These are phyloP conservation scores for Iris macrosiphon DNA, from an alignment of 106 monocot species.

Conservation along the genomic window DNA sequence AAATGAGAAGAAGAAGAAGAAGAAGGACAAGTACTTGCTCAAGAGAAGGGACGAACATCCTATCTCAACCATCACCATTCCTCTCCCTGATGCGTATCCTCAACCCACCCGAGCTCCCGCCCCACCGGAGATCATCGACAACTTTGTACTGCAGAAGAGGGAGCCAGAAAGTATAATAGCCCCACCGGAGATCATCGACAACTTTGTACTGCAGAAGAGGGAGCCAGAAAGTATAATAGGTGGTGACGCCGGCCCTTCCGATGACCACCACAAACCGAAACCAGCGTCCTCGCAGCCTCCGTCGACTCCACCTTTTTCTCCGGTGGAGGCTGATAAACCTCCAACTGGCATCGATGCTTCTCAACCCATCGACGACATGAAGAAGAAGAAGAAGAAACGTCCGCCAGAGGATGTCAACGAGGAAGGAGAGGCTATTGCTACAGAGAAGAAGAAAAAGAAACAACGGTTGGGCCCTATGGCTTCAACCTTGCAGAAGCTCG, in stretches of 20 bases:
- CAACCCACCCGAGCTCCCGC: no score
- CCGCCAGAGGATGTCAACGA: constrained; percentile 1
- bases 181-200: background rate
- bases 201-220: constrained; percentile 10
- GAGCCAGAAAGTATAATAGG: background rate
- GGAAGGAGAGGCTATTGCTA: background rate
- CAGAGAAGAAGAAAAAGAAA: constrained; percentile 11
- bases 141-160: constrained; percentile 8
- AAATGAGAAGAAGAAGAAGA: background rate
- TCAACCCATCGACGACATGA: background rate
- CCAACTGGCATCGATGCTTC: background rate
- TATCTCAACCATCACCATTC: no score
- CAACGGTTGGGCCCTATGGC: background rate
- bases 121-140: background rate
- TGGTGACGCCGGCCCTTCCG: background rate
- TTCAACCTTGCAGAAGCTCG: no score
- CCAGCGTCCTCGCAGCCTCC: background rate
- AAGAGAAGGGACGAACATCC: constrained; percentile 12
- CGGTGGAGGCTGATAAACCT: background rate
- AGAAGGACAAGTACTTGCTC: constrained; percentile 25
- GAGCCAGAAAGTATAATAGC: background rate
- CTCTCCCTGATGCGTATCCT: constrained; percentile 6
- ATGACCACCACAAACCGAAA: background rate
- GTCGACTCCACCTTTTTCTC: no score
- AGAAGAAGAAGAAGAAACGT: constrained; percentile 1